Base-by-base conservation (phyloP, 2,329 filamentous ascomycete genomes). In the Byssochlamys sp. region DNA sequence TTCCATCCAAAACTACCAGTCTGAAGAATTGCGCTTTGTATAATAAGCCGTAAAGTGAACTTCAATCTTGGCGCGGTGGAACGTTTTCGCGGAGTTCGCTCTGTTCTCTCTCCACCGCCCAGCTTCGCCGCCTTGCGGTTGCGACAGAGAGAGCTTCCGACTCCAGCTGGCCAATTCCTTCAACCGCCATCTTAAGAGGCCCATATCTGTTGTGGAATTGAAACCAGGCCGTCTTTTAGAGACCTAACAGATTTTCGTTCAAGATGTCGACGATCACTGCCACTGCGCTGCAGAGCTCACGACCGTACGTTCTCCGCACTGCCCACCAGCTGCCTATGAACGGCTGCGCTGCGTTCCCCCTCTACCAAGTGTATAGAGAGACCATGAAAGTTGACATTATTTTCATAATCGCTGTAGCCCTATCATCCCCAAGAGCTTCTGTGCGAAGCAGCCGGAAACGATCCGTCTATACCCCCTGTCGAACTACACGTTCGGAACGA, bases 401-500 rank as follows among this genome's bases (percentile, higher is more conserved):
- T 50, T 27, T 3, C 31, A 6, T 31, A 24, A 45, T n/a, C 45
- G 7, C 2, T 57, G 48, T 60, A 84, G 83, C 19, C 91, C 92
- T 26, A 85, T 86, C 61, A 82, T 90, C 55, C 91, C 91, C 27
- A 85, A 89, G 61, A 77, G 85, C 64, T 99, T 99, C 82, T 89
- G 91, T 71, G 86, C 84, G 55, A 91, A 92, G 72, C 94, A 99
- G 75, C 90, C 92, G 33, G 79, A 86, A 66, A 94, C 91, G 1
- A 91, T 99, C 69, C 89, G 89, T 55, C 84, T 99, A 27, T 97
- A 91, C 71, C 94, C 94, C 33, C 83, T 99, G 53, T 96, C 91
- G 65, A 99, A 97, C 81, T 99, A 99, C 80, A 97, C 94, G 26
- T 97, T 99, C 69, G 92, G 92, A 61, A 95, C 95, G 60, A 99